phyloP scores from a whole-genome alignment of 2,329 filamentous ascomycete genomes.

The Colletotrichum higginsianum region DNA sequence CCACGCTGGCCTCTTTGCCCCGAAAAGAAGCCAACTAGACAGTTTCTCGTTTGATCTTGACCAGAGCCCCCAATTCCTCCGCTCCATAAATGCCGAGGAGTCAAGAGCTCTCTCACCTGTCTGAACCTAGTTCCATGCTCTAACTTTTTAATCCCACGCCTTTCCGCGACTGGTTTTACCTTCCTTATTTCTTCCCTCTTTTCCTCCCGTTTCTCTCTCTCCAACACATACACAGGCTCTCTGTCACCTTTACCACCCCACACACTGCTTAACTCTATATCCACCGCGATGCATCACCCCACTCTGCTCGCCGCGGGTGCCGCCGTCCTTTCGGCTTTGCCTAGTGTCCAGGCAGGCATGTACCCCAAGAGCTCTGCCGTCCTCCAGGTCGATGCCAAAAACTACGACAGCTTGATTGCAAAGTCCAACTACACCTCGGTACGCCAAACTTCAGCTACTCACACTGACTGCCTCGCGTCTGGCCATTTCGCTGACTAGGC shows the following conservation, averaged over 20 bases:
- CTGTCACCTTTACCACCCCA: constrained; percentile 27
- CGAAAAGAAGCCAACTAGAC: constrained; percentile 47
- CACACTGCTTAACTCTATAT: constrained; percentile 33
- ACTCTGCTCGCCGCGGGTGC: constrained; percentile 68
- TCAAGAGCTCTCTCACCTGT: constrained; percentile 6
- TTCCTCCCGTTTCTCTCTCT: neutral
- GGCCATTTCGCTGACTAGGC: constrained; percentile 5
- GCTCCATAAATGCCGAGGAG: constrained; percentile 15
- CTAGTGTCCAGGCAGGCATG: constrained; percentile 77
- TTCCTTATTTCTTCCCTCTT: neutral
- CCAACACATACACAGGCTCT: neutral
- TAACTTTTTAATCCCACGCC: neutral
- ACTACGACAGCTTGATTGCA: constrained; percentile 85
- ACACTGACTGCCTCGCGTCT: neutral
- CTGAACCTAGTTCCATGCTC: constrained; percentile 25
- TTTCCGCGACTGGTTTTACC: constrained; percentile 1
- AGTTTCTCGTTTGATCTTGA: constrained; percentile 2
- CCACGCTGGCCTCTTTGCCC: constrained; percentile 62
- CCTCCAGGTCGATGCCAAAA: constrained; percentile 83
- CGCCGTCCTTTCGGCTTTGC: constrained; percentile 76
- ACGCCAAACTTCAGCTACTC: constrained; percentile 44
- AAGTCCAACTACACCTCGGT: constrained; percentile 94
- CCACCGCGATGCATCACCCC: constrained; percentile 66
- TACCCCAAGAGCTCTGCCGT: constrained; percentile 92
- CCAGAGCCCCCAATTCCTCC: constrained; percentile 6